These are phyloP conservation scores for Sequoiadendron giganteum DNA, from an alignment of 75 land plant genomes.

Conservation along the genomic window DNA sequence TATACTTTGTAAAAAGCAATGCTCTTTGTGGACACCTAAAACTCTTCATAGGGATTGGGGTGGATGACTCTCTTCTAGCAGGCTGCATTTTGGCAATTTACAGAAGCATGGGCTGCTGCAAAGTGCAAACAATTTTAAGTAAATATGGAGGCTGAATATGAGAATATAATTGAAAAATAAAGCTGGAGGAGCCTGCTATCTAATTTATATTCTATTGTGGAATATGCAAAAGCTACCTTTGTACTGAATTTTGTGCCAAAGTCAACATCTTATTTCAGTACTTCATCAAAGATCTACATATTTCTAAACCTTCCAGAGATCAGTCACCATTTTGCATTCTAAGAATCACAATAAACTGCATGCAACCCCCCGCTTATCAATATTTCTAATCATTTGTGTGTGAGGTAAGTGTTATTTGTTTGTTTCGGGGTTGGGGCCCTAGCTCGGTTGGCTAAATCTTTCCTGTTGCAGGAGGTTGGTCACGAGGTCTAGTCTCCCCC, in stretches of 20 bases:
- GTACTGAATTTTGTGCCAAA: neutral
- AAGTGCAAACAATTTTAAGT: neutral
- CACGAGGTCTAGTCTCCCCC: too few relatives aligned
- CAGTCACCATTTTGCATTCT: neutral
- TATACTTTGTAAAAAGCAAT: neutral
- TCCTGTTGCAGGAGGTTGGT: too few relatives aligned
- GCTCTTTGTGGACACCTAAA: neutral
- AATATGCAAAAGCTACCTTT: neutral
- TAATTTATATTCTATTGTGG: neutral
- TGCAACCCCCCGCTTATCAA: too few relatives aligned
- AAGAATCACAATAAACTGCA: neutral
- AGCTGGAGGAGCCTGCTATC: neutral
- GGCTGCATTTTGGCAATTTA: neutral
- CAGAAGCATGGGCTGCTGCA: neutral
- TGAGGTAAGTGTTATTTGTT: neutral
- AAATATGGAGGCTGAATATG: neutral
- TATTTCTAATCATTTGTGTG: neutral
- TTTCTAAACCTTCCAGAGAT: neutral
- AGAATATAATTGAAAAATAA: neutral
- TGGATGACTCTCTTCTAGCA: neutral
- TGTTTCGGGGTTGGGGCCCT: too few relatives aligned
- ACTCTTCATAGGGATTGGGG: neutral
- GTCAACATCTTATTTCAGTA: neutral
- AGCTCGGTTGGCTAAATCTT: too few relatives aligned
- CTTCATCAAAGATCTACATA: neutral